Evolutionary conservation across 306 rosid genomes (phyloP), one percentile per base, ranked within the genome.

Genomic region (Cucumis sativus): DNA sequence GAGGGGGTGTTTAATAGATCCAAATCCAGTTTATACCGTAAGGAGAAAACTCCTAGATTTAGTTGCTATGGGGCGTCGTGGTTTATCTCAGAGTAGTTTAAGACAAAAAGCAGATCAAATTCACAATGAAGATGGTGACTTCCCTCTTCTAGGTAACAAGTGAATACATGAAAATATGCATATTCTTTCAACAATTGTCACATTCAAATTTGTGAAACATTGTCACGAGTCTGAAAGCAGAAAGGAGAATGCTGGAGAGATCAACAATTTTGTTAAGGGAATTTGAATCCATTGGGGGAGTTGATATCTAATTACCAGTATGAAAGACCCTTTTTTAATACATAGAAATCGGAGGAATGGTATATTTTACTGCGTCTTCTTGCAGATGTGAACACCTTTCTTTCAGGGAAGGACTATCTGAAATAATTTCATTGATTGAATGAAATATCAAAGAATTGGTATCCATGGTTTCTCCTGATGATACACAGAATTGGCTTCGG

Each of bases 1-100:
- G 83, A 84, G 92, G 79, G 96, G 91, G 35, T 83, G 93, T 79
- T 83, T 95, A 82, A 82, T 91, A 49, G 88, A 88, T 76, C 90
- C 90, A 57, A 91, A 92, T 87, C 90, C 93, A 0, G 87, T 95
- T 21, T 95, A 95, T 81, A 84, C 87, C 69, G 92, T 93, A 56
- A 86, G 96, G 84, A 92, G 96, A 87, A 86, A 82, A 85, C 93
- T 95, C 79, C 86, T 95, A 78, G 84, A 90, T 89, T 96, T 95
- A 79, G 92, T 91, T 39, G 62, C 78, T 74, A 75, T 91, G 72
- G 97, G 88, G 55, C 84, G 90, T 18, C 87, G 88, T 37, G 96
- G 95, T 57, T 77, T 90, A 79, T 81, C 78, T 41, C 82, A 78
- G 65, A 82, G 79, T 78, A 88, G 79, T 66, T 83, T 82, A 62